Evolutionary conservation across 306 rosid genomes (phyloP).

Genomic region (Trifolium fragiferum): DNA sequence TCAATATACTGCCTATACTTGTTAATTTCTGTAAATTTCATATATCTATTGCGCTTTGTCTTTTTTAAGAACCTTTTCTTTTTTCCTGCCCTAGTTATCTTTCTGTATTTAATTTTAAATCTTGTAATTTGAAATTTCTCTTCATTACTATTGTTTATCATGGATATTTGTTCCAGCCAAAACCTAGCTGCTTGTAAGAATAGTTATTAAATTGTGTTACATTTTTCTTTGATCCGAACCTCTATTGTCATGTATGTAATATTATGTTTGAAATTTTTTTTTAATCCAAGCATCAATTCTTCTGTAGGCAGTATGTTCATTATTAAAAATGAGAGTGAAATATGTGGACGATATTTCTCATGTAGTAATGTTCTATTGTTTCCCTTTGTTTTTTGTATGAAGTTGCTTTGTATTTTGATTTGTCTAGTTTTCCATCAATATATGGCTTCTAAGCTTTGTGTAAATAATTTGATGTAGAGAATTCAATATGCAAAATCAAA

Average conservation of each 20-base stretch:
- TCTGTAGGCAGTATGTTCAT: constrained; percentile 17
- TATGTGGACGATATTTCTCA: not conserved
- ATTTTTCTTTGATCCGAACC: constrained; percentile 2
- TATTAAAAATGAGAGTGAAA: constrained; percentile 5
- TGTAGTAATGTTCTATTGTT: not conserved
- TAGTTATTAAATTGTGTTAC: not conserved
- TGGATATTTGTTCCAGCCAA: constrained; percentile 1
- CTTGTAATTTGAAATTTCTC: constrained; percentile 17
- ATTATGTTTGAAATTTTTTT: not conserved
- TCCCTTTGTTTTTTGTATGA: not conserved
- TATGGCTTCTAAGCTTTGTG: constrained; percentile 16
- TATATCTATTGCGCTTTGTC: not conserved
- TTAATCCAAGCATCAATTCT: not conserved
- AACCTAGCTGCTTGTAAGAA: not conserved
- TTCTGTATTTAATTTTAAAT: constrained; percentile 2
- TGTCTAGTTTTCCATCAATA: constrained; percentile 11
- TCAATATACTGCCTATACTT: constrained; percentile 35
- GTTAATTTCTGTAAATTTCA: constrained; percentile 27
- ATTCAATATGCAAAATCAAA: constrained; percentile 92
- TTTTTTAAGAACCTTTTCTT: not conserved
- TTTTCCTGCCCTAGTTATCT: constrained; percentile 2
- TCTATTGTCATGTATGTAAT: not conserved
- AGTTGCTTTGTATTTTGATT: constrained; percentile 29
- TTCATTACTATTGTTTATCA: constrained; percentile 25
- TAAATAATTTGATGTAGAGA: constrained; percentile 61